Evolutionary conservation across 1,284 basidiomycete genomes (phyloP).

Genomic region (Afroboletus lepidellus): DNA sequence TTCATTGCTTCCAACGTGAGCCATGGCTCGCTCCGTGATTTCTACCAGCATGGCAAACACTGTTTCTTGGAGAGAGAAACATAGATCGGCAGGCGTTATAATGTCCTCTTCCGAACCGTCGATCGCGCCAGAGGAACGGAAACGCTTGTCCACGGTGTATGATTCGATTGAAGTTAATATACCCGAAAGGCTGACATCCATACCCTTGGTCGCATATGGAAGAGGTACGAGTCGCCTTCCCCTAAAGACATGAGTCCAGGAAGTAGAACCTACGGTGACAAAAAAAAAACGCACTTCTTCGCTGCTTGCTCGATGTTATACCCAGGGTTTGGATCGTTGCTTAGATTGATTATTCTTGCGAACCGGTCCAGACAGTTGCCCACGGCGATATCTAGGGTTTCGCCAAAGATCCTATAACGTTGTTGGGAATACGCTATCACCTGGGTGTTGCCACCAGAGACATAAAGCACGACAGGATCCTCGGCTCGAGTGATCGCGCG

Average conservation of each 20-base stretch:
- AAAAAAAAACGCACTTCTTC: conserved; percentile 61
- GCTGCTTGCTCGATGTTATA: conserved; percentile 98
- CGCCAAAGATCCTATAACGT: conserved; percentile 97
- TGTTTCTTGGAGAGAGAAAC: conserved; percentile 96
- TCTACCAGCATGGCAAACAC: conserved; percentile 99
- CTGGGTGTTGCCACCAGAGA: conserved; percentile 98
- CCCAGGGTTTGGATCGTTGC: conserved; percentile 97
- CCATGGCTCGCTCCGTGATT: conserved; percentile 99
- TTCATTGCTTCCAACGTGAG: conserved; percentile 94
- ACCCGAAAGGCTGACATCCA: conserved; percentile 96
- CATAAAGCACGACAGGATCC: conserved; percentile 97
- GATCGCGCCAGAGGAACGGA: conserved; percentile 44
- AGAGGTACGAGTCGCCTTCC: conserved; percentile 77
- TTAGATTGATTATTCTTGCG: conserved; percentile 92
- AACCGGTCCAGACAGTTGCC: conserved; percentile 99
- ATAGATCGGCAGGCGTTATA: conserved; percentile 92
- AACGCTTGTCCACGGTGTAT: conserved; percentile 81
- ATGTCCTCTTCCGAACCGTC: conserved; percentile 55
- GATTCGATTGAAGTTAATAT: conserved; percentile 88
- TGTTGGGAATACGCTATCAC: conserved; percentile 98
- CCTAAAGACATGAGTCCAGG: conserved; percentile 36
- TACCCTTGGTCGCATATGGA: conserved; percentile 97
- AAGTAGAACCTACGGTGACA: background rate
- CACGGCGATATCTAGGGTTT: conserved; percentile 98
- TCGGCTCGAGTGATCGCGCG: conserved; percentile 91